Base-by-base conservation (phyloP, 2,329 filamentous ascomycete species). In the Hypoxylon sp. region DNA sequence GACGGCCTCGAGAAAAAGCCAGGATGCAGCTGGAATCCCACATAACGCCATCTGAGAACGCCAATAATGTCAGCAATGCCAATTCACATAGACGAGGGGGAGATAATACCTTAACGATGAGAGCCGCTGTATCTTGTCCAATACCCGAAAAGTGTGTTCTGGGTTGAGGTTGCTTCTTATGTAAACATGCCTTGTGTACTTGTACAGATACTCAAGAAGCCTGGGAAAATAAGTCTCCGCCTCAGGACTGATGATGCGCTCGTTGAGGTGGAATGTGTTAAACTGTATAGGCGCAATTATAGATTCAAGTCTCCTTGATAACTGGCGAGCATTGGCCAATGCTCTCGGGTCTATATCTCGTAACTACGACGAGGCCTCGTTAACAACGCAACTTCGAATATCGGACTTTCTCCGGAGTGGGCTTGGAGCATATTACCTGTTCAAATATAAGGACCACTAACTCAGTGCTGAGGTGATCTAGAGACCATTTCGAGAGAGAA, bases 221-320 rank as follows among this genome's bases (percentile, higher is more conserved):
- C 70, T 58, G 3, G 78, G 74, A 52, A 78, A 77, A 8, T 65
- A 65, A 13, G 59, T 65, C 41, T 77, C 74, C n/a, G 77, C 75
- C 51, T 75, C 70, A 6, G 71, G 71, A 10, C 72, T 71, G 49
- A 81, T 73, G 11, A 83, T 75, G 37, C 65, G 60, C 43, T 76
- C 71, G 52, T 78, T 82, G 19, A 84, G 67, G 1, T 69, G 68
- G 20, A 84, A 56, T 7, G 70, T 73, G 30, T 75, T 75, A 68
- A 82, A 84, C 39, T 74, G 70, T 20, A 83, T 76, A 0, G 82
- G 82, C 10, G 77, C 80, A 39, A 77, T 75, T 41, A 83, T 77
- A 15, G 74, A 73, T 56, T 82, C 72, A 48, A 83, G 76, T 32
- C 77, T 74, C 52, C 69, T 75, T 39, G 78, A 83, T 20, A 79